Base-by-base conservation (phyloP, 208 protist species). In the Leishmania braziliensis region DNA sequence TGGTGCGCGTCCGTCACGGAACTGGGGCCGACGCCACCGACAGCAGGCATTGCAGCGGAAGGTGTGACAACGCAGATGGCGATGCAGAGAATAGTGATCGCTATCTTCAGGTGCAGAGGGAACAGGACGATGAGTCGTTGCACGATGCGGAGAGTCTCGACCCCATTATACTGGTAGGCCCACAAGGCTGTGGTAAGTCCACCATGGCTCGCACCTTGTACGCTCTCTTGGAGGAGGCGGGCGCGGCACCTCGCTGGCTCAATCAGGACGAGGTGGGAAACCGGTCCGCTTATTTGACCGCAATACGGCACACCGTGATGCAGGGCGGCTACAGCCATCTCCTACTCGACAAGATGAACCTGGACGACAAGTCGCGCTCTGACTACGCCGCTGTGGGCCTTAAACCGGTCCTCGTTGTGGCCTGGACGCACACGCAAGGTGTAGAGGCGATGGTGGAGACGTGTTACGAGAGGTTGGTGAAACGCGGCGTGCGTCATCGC, bases 101-200 rank as follows among this genome's bases (percentile, higher is more conserved):
- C 26, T 18, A 36, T 53, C 9, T 29, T 20, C 46, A 29, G 68
- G 43, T 4, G 43, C 68, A 6, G 20, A 70, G 46, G 14, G 56
- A 85, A 18, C 65, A 69, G 39, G 50, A 66, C 50, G 62, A 58
- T 16, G 80, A 29, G 14, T 73, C 26, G 26, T 62, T 78, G 50
- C 63, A 48, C 6, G 46, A 62, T 2, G 60, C 39, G 29, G 56
- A 87, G 36, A 46, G 63, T 12, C 81, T 91, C 0, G 88, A 94
- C 58, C 76, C 88, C 23, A 85, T 97, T 16, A 68, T 97, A 69
- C 86, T 95, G 43, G 86, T 91, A 14, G 94, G 94, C 12, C 94
- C 94, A 36, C 94, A 95, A 76, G 94, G 94, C 46, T 94, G 94
- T 78, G 94, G 94, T 12, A 97, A 97, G 84, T 97, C 94, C 20